Evolutionary conservation across 2,329 filamentous ascomycete genomes (phyloP), one percentile per base, ranked within the genome.

Genomic region (Chaetoscypha palmicola): DNA sequence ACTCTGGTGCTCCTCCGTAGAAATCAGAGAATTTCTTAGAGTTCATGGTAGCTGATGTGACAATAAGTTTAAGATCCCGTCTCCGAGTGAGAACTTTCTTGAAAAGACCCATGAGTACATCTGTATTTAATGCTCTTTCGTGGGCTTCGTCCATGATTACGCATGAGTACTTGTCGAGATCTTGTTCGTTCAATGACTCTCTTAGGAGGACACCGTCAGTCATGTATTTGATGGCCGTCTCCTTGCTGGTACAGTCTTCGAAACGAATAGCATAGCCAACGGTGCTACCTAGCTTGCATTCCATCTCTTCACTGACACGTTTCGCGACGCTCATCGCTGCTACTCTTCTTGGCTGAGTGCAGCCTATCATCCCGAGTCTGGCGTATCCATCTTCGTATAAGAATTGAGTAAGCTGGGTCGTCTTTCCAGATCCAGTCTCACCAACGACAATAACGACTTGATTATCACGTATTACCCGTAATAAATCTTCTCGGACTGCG

Each of bases 101-200:
- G 68, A 98, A 91, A 21, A 98, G 68, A 0, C 92, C 92, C 86
- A 98, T 95, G 11, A 98, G 69, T 14, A 98, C 91, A 64, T 98
- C 92, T 0, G 92, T 98, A 60, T 98, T 97, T 38, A 98, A 68
- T 1, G 92, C 91, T 63, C 92, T 79, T 66, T 98, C 92, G 73
- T 98, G 92, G 3, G 92, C 94, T 69, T 98, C 92, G 62, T 98
- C 92, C 92, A 98, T 98, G 65, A 98, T 98, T 58, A 98, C 89
- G 62, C 90, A 96, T 11, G 91, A 95, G 63, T 98, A 98, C 52
- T 87, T 86, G 64, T 97, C 92, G 35, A 98, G 72, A 62, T 98
- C 91, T 5, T 84, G 79, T 64, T 97, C 91, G 47, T 89, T 90
- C 9, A 98, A 73, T 4, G 89, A 96, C 60, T 98, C 94, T 68